Evolutionary conservation across 73 alveolate genomes (phyloP).

Genomic region (Halteria grandinella): DNA sequence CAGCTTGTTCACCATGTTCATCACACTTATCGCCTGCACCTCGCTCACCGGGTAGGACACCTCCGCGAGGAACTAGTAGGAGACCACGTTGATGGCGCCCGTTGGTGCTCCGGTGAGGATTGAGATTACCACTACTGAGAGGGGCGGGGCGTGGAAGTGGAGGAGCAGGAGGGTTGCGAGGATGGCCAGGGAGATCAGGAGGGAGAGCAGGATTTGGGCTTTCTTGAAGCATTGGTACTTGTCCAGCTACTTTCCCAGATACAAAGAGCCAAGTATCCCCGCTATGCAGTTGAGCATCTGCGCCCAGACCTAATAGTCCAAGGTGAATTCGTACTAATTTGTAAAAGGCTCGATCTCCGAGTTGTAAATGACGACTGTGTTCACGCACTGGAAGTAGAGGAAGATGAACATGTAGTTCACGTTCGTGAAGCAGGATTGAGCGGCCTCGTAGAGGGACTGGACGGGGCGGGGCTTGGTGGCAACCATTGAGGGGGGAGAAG

Average conservation of each 20-base stretch:
- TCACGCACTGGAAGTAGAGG: slow-evolving; percentile 49
- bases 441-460: slow-evolving; percentile 1
- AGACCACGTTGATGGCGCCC: slow-evolving; percentile 77
- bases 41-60: slow-evolving; percentile 88
- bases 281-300: slow-evolving; percentile 56
- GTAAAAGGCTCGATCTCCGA: slow-evolving; percentile 59
- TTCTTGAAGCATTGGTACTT: slow-evolving; percentile 51
- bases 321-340: slow-evolving; percentile 54
- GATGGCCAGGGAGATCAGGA: too few species aligned
- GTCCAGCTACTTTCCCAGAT: slow-evolving; percentile 61
- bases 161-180: too few species aligned
- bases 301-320: slow-evolving; percentile 46
- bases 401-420: slow-evolving; percentile 41
- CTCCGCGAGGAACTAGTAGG: slow-evolving; percentile 83
- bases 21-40: slow-evolving; percentile 80
- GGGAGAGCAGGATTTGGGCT: slow-evolving; percentile 38
- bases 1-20: too few species aligned
- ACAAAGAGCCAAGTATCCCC: slow-evolving; percentile 71
- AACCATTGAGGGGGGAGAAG: slow-evolving; percentile 73
- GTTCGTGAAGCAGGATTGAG: slow-evolving; percentile 37
- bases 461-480: not conserved
- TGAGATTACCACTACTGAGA: too few species aligned
- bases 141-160: too few species aligned
- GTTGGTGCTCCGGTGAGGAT: too few species aligned
- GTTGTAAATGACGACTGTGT: slow-evolving; percentile 50